A percentile compares a stretch with the other conserved stretches of the same genome.
Evolutionary conservation across 768 basidiomycete species (phyloP).

Genomic region (Kwoniella heveanensis): DNA sequence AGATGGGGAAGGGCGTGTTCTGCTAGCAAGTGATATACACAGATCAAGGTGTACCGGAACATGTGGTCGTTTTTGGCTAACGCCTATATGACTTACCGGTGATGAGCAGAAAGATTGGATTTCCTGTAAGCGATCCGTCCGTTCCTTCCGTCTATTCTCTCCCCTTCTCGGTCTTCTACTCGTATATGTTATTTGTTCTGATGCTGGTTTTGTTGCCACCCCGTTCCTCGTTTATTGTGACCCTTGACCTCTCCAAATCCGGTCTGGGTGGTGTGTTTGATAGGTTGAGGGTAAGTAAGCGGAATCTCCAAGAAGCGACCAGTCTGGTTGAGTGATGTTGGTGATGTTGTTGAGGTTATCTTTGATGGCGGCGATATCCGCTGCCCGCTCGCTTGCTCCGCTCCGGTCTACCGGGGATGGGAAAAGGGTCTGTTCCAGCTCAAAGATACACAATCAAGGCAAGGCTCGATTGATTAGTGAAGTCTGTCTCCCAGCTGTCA

Average conservation of each 20-base stretch:
- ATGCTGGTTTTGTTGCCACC: background rate
- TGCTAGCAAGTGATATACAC: background rate
- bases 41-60: constrained; percentile 6
- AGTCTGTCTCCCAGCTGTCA: background rate
- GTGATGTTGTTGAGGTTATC: background rate
- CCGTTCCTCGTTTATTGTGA: background rate
- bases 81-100: constrained; percentile 1
- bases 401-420: background rate
- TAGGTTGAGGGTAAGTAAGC: background rate
- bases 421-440: background rate
- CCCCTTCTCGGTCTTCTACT: background rate
- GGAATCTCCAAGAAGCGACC: background rate
- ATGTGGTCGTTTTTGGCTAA: no score
- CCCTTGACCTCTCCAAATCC: background rate
- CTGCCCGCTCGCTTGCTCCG: background rate
- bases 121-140: background rate
- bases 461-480: background rate
- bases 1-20: background rate
- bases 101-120: background rate
- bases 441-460: constrained; percentile 1
- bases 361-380: constrained; percentile 12
- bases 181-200: background rate
- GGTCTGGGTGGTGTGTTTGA: background rate
- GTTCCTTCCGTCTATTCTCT: background rate
- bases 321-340: background rate